Evolutionary conservation across 2,329 filamentous ascomycete species (phyloP), one percentile per base, ranked within the genome.

Genomic region (Cyclaneusma minus): DNA sequence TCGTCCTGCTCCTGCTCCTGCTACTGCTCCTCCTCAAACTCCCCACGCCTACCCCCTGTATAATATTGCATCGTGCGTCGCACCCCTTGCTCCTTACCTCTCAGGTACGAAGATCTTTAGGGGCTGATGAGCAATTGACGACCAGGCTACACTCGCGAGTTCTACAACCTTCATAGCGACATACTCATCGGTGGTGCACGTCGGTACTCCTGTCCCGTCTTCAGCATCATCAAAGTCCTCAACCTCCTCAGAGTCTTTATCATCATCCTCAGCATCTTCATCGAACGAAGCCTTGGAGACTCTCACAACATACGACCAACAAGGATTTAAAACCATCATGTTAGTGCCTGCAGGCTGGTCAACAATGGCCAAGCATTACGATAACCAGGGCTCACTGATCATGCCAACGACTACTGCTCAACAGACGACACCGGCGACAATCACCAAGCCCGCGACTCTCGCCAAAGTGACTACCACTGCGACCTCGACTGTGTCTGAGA

Each of bases 391-490:
- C 4, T 59, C 59, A 31, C 44, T 52, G 16, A 52, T 57, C 29
- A 56, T 51, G 15, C 27, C 33, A 6, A 31, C 34, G 16, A 34
- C 32, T 3, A 25, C 25, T 19, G 18, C 28, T n/a, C n/a, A n/a
- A n/a, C n/a, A n/a, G n/a, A n/a, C n/a, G n/a, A n/a, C n/a, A n/a
- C n/a, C n/a, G n/a, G n/a, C n/a, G n/a, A n/a, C n/a, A n/a, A n/a
- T n/a, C n/a, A n/a, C n/a, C 40, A 94, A 58, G 45, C 83, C 92
- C 64, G 94, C 94, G 58, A 94, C 85, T 49, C 85, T 85, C 40
- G 85, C 85, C 40, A 94, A 72, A 33, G 85, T 85, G 43, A 94
- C 81, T 47, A 94, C 93, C 65, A 94, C 94, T 45, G 85, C 84
- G 43, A 94, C 85, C 55, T 94, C 85, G 28, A 91, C 84, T n/a